Percentiles rank a stretch among this genome's conserved stretches.
phyloP scores from a whole-genome alignment of 805 yeast species.

The Zygosaccharomyces siamensis region DNA sequence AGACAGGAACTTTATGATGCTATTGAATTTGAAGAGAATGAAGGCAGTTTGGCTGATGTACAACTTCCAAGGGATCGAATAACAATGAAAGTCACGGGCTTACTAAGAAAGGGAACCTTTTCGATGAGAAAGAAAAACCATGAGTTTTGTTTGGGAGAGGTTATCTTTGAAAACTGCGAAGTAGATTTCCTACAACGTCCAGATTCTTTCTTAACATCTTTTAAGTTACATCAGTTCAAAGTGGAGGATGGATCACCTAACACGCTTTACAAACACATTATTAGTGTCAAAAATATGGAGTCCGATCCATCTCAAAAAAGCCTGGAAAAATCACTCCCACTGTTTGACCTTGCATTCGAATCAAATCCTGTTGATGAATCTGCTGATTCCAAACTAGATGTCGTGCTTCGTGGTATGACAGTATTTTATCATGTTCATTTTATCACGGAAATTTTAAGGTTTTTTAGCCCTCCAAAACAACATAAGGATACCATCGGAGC shows the following conservation, averaged over 20 bases:
- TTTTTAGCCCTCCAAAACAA: slow-evolving; percentile 82
- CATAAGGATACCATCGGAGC: slow-evolving; percentile 87
- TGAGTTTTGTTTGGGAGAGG: slow-evolving; percentile 56
- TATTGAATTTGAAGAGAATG: slow-evolving; percentile 78
- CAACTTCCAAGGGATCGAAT: slow-evolving; percentile 72
- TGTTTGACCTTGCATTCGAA: slow-evolving; percentile 79
- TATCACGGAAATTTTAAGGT: slow-evolving; percentile 64
- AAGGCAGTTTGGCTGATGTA: slow-evolving; percentile 40
- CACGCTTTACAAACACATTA: slow-evolving; percentile 80
- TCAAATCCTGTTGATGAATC: slow-evolving; percentile 76
- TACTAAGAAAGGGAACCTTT: slow-evolving; percentile 73
- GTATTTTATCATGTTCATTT: slow-evolving; percentile 84
- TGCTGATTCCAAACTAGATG: slow-evolving; percentile 74
- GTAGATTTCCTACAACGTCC: slow-evolving; percentile 71
- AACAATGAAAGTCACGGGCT: slow-evolving; percentile 60
- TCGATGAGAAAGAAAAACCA: slow-evolving; percentile 42
- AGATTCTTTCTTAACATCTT: slow-evolving; percentile 66
- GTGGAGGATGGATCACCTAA: slow-evolving; percentile 82
- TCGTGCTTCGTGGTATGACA: slow-evolving; percentile 80
- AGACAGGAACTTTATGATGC: slow-evolving; percentile 86
- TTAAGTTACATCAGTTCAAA: slow-evolving; percentile 73
- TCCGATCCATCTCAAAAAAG: slow-evolving; percentile 34
- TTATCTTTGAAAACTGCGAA: slow-evolving; percentile 77
- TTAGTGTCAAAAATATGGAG: slow-evolving; percentile 67
- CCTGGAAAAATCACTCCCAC: slow-evolving; percentile 46